Base-by-base conservation (phyloP, 2,329 filamentous ascomycete genomes). In the Fusarium sacchari region DNA sequence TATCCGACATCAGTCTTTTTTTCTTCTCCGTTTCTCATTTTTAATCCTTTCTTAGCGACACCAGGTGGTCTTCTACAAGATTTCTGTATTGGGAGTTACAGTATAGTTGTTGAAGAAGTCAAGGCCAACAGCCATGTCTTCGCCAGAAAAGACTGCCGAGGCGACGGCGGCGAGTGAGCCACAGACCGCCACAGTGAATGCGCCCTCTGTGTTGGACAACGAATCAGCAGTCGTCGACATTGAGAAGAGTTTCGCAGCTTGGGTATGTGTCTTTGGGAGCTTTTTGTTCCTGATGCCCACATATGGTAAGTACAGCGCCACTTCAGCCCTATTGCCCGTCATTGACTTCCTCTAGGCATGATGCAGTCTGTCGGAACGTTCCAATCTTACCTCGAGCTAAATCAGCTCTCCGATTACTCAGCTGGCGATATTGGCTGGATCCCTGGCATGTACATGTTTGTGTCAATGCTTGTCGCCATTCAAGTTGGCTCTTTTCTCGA, bases 361-460 rank as follows among this genome's bases (percentile, higher is more conserved):
- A 67, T 67, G 64, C 64, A 67, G 47, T 67, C 64, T 15, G 53
- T 67, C 4, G 64, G 64, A 24, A 67, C 63, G 1, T 67, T 24
- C 14, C 64, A 67, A 17, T 67, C 64, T 12, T 67, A 67, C 22
- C 64, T 67, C 3, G 64, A 67, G 22, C 15, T 67, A 4, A 67
- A 67, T 20, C 64, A 67, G 24, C 53, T 67, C 15, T 49, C 52
- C 6, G 28, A 67, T n/a, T 67, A 67, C 10, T 59, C 64, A 18
- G 44, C 64, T 1, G 64, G 62, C 6, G 64, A 67, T 4, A 46
- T 67, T n/a, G 64, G 64, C 1, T 67, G 64, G 64, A 60, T 67
- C 0, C 22, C 52, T 3, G 64, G 64, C 24, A 67, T 67, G 52
- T 67, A 60, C 5, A 60, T 67, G 22, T 67, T 67, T 13, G n/a